Percentiles rank a stretch among this genome's conserved stretches.
Evolutionary conservation across 352 stramenopile genomes (phyloP).

Genomic region (Phytophthora cactorum): DNA sequence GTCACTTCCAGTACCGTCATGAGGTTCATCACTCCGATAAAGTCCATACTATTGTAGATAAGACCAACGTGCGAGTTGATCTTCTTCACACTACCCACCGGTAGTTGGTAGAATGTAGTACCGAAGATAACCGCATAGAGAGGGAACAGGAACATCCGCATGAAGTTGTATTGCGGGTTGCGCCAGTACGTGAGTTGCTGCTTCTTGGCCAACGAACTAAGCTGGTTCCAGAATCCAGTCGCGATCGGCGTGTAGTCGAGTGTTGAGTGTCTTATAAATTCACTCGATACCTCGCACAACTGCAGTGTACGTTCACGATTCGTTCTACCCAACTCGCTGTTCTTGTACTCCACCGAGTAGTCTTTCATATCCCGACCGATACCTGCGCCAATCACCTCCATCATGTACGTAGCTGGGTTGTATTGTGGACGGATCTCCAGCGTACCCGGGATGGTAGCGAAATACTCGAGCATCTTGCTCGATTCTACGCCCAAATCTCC

Average conservation of each 20-base stretch:
- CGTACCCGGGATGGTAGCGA: constrained; percentile 74
- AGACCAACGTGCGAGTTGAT: constrained; percentile 73
- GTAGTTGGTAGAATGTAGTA: constrained; percentile 67
- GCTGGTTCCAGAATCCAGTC: constrained; percentile 48
- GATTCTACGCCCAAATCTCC: constrained; percentile 83
- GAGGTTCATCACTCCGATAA: constrained; percentile 65
- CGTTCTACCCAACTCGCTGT: constrained; percentile 39
- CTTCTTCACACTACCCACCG: constrained; percentile 28
- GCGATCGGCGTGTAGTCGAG: constrained; percentile 55
- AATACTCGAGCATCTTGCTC: constrained; percentile 85
- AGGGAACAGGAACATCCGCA: constrained; percentile 66
- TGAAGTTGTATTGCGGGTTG: constrained; percentile 70
- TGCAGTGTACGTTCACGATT: constrained; percentile 42
- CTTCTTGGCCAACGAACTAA: constrained; percentile 35
- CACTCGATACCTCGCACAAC: constrained; percentile 29
- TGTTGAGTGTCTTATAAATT: constrained; percentile 43
- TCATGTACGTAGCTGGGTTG: constrained; percentile 93
- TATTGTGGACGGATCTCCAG: constrained; percentile 67
- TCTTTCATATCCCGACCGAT: constrained; percentile 69
- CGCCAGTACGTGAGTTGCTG: constrained; percentile 58
- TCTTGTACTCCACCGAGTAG: constrained; percentile 57
- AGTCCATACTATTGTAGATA: constrained; percentile 80
- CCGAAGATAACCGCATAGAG: constrained; percentile 69
- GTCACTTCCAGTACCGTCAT: constrained; percentile 65
- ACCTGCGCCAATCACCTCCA: constrained; percentile 85